A percentile compares a stretch with the other conserved stretches of the same genome.
Conservation (phyloP, 305 asterid genomes). For the Galium porrigens region DNA sequence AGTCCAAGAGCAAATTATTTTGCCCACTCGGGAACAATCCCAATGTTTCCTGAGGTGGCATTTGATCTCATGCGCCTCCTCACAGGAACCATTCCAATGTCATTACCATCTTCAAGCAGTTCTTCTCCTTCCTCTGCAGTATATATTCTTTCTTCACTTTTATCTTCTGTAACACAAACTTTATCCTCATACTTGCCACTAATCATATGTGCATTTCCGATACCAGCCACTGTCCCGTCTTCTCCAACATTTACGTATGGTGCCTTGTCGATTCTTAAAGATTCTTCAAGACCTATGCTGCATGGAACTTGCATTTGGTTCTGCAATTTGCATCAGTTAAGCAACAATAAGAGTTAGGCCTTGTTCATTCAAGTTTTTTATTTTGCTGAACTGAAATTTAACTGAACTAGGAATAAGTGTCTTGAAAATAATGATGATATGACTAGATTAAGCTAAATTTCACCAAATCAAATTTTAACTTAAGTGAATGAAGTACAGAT, state of each 20-base stretch:
- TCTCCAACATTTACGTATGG: conserved; percentile 42
- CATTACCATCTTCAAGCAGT: conserved; percentile 5
- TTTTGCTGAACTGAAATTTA: too few relatives aligned
- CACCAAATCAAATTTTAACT: too few relatives aligned
- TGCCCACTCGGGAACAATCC: background rate
- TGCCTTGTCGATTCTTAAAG: conserved; percentile 51
- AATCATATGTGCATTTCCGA: conserved; percentile 23
- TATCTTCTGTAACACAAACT: conserved; percentile 11
- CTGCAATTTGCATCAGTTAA: background rate
- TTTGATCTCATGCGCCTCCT: conserved; percentile 37
- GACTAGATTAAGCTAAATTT: too few relatives aligned
- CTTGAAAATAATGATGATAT: too few relatives aligned
- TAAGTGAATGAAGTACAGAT: too few relatives aligned
- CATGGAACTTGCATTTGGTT: conserved; percentile 34
- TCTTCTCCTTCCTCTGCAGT: conserved; percentile 10
- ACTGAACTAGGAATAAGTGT: too few relatives aligned
- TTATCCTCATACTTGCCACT: conserved; percentile 18
- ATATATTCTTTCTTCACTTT: conserved; percentile 13
- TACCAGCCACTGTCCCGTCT: conserved; percentile 49
- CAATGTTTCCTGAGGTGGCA: conserved; percentile 24
- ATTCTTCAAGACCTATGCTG: conserved; percentile 26
- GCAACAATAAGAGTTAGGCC: background rate
- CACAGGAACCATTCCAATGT: conserved; percentile 24
- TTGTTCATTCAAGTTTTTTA: too few relatives aligned
- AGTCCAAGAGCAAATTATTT: background rate